phyloP scores from a whole-genome alignment of 495 filamentous ascomycete genomes.

The Podospora pseudoanserina region DNA sequence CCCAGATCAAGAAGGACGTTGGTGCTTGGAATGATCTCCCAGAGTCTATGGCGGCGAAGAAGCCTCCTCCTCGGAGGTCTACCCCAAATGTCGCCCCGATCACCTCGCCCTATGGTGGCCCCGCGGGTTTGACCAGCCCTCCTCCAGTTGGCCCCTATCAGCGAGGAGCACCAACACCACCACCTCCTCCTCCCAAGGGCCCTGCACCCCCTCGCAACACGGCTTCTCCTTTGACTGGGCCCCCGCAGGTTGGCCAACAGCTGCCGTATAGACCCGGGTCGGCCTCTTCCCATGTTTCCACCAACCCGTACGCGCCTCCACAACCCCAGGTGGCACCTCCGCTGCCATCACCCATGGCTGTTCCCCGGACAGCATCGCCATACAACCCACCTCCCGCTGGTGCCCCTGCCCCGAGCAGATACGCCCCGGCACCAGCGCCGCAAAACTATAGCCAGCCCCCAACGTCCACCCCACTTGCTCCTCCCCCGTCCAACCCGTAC shows the following conservation, averaged over 20 bases:
- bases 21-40: constrained; percentile 95
- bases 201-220: constrained; percentile 49
- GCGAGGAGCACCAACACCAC: constrained; percentile 37
- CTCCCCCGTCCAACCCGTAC: constrained; percentile 56
- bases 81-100: constrained; percentile 65
- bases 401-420: constrained; percentile 74
- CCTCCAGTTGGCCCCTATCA: constrained; percentile 43
- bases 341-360: constrained; percentile 36
- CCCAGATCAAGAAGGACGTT: constrained; percentile 63
- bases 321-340: constrained; percentile 45
- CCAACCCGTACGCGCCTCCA: constrained; percentile 71
- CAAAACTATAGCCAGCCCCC: constrained; percentile 44
- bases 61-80: constrained; percentile 62
- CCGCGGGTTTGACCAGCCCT: constrained; percentile 37
- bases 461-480: constrained; percentile 29
- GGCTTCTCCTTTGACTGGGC: constrained; percentile 48
- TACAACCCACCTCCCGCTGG: constrained; percentile 79
- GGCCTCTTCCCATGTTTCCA: constrained; percentile 59
- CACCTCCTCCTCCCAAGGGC: constrained; percentile 58
- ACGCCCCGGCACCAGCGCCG: constrained; percentile 74
- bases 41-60: constrained; percentile 58
- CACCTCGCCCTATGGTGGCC: constrained; percentile 65
- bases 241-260: constrained; percentile 49
- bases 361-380: constrained; percentile 76
- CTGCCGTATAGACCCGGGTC: constrained; percentile 56